Evolutionary conservation across 2,329 filamentous ascomycete species (phyloP), one percentile per base, ranked within the genome.

Genomic region (Fusarium hainanense): DNA sequence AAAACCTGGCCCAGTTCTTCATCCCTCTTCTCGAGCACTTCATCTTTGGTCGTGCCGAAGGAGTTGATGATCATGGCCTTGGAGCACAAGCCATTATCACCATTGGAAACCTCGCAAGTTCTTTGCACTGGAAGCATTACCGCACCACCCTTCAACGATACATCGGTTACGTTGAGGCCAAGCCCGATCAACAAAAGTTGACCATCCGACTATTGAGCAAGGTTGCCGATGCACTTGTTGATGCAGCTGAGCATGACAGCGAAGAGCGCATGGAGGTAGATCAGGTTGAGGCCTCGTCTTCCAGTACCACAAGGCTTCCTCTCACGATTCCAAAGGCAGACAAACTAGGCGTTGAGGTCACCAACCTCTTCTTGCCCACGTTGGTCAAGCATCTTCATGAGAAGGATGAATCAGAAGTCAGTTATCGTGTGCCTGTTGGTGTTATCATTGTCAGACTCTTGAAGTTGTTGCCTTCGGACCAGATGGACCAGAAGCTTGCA

Each of bases 11-110:
- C 62, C 91, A 95, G 20, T 92, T 98, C 75, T 93, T 98, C 76
- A 88, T 99, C 42, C 97, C 96, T 1, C 84, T 99, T 21, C 85
- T 98, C 12, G 96, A 99, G 77, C 94, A 98, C 77, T 98, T 98
- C 76, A 91, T 98, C 25, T 95, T 97, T 76, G 92, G 94, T 62
- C 89, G 92, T 63, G 88, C 88, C 7, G 92, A 93, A 49, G 85
- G 86, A 11, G 84, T 79, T 23, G 93, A 97, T 77, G 94, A 93
- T 37, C 92, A 97, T 72, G 95, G 94, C 51, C 85, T 98, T 55
- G 90, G 93, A 51, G 93, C 94, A 18, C 93, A 98, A 78, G 90
- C 95, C 7, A 91, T 94, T n/a, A 88, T 86, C 12, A 92, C 94
- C 0, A 91, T 99, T 63, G 91, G 92, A 4, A 85, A 87, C 27